A percentile compares a stretch with the other conserved stretches of the same genome.
Evolutionary conservation across 2,329 filamentous ascomycete genomes (phyloP).

Genomic region (Zymoseptoria crescenta): DNA sequence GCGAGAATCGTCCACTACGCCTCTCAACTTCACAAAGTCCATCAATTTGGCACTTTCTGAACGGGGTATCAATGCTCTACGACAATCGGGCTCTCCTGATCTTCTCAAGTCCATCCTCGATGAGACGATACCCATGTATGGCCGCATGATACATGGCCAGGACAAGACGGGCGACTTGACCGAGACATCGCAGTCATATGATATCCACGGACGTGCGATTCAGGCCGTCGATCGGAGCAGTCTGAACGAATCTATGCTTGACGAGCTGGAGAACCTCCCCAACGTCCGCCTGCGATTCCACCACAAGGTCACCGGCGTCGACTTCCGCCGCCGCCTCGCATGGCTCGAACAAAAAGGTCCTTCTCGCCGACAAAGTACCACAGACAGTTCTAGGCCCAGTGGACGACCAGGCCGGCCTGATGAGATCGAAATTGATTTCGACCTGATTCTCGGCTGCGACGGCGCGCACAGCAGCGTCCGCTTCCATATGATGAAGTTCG

Average conservation of each 20-base stretch:
- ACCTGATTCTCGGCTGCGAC: constrained; percentile 89
- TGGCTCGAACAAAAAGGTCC: constrained; percentile 64
- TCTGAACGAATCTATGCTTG: constrained; percentile 75
- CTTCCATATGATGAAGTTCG: constrained; percentile 93
- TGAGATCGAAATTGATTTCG: constrained; percentile 80
- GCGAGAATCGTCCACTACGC: constrained; percentile 69
- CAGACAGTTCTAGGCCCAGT: constrained; percentile 12
- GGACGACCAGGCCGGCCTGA: constrained; percentile 18
- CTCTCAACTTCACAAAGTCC: constrained; percentile 94
- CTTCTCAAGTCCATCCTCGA: constrained; percentile 67
- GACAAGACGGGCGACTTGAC: constrained; percentile 58
- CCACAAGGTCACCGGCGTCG: constrained; percentile 84
- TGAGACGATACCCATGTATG: constrained; percentile 84
- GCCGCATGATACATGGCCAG: constrained; percentile 87
- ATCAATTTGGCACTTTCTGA: constrained; percentile 96
- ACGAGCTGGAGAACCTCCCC: constrained; percentile 71
- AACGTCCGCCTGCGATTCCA: constrained; percentile 92
- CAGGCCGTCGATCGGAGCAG: constrained; percentile 76
- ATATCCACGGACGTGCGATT: constrained; percentile 75
- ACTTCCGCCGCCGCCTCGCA: constrained; percentile 69
- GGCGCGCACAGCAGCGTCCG: constrained; percentile 87
- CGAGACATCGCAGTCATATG: constrained; percentile 79
- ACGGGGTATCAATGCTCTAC: constrained; percentile 82
- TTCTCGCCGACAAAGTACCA: constrained; percentile 13
- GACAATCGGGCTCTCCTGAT: constrained; percentile 55